A percentile compares a stretch with the other conserved stretches of the same genome.
Conservation (phyloP, 129 eudicot species). For the Flaveria ramosissima region DNA sequence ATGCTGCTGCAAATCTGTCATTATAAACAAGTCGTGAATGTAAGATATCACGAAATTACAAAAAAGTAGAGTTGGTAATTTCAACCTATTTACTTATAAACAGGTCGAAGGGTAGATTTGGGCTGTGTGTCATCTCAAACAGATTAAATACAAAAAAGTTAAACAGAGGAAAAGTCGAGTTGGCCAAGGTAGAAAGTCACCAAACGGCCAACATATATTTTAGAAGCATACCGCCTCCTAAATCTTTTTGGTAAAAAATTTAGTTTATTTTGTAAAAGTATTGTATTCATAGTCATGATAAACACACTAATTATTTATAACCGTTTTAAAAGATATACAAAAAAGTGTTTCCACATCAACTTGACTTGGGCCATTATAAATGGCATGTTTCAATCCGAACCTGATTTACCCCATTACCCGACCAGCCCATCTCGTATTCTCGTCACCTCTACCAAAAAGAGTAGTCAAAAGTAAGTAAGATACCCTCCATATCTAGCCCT, state of each 20-base stretch:
- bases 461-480: constrained; percentile 9
- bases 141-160: neutral
- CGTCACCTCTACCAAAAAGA: constrained; percentile 8
- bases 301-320: neutral
- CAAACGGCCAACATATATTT: neutral
- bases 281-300: neutral
- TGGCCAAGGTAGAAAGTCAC: neutral
- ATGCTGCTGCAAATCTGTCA: constrained; percentile 82
- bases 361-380: neutral
- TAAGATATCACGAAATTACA: constrained; percentile 7
- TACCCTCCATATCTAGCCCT: constrained; percentile 92
- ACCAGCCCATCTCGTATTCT: neutral
- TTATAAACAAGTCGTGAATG: constrained; percentile 16
- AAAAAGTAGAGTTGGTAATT: neutral
- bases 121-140: neutral
- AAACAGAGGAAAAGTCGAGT: neutral
- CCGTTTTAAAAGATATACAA: neutral
- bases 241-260: neutral
- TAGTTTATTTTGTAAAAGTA: neutral
- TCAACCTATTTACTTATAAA: neutral
- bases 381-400: neutral
- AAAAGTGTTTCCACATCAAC: neutral
- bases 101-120: constrained; percentile 11
- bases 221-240: neutral
- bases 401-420: neutral